Base-by-base conservation (phyloP, 148 eudicot genomes). In the Diospyros kaki region DNA sequence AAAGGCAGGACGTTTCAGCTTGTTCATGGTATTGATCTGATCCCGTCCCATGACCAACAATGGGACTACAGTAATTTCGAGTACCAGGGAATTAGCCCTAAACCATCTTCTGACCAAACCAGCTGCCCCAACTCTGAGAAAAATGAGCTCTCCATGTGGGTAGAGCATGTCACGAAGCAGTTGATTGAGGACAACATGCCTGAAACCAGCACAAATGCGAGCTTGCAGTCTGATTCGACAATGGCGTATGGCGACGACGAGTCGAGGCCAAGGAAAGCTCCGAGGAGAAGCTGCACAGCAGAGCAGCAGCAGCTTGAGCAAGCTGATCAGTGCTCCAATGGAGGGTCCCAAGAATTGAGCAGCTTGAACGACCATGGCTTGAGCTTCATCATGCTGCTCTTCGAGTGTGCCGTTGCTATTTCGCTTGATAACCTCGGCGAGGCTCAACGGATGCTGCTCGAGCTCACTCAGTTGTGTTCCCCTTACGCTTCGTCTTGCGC, bases 361-460 rank as follows among this genome's bases (percentile, higher is more conserved):
- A 53, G 56, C 3, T 9, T 53, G 28, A 28, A 28, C 28, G 28
- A 28, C 28, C 28, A 28, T 28, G 98, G 98, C 0, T 78, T 95
- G 4, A 90, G 89, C 74, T 88, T 95, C 6, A 82, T 95, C 5
- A 90, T 96, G 4, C 81, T 95, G 13, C 86, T 95, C 40, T 85
- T 95, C 15, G 95, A 90, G 53, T 95, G 97, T 15, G 98, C 97
- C 0, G 98, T 92, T 69, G 92, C 98, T 0, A 91, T 95, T 8
- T 84, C 97, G 0, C 87, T 84, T 0, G 96, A 89, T 7, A 86
- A 91, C 9, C 64, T 82, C 9, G 91, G 89, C 1, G 94, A 92
- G 38, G 97, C 99, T 0, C 89, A 89, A 66, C 88, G 72, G 15
- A 92, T 90, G 91, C 86, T 95, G 0, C 76, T 89, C 1, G 97